Conservation (phyloP, 2,329 filamentous ascomycete species). For the Didymella lethalis region DNA sequence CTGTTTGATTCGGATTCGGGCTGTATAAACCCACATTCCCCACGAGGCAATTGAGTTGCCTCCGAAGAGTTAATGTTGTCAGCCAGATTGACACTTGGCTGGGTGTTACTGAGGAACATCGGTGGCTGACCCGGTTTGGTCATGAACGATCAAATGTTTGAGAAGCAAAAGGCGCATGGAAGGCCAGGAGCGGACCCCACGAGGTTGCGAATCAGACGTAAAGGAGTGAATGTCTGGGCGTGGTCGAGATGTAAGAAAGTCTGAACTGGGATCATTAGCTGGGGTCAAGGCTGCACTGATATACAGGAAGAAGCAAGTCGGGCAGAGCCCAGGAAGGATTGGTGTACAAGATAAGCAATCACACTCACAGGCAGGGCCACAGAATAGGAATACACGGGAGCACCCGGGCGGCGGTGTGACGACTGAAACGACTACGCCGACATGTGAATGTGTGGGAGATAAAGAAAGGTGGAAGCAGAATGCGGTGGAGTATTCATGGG, state of each 20-base stretch:
- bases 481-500: constrained; percentile 22
- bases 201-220: constrained; percentile 13
- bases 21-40: constrained; percentile 50
- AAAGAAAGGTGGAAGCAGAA: constrained; percentile 28
- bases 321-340: constrained; percentile 32
- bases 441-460: constrained; percentile 37
- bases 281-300: constrained; percentile 36
- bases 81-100: constrained; percentile 41
- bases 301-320: constrained; percentile 40
- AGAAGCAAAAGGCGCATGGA: constrained; percentile 45
- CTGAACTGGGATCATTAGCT: constrained; percentile 33
- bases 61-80: constrained; percentile 38
- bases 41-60: constrained; percentile 47
- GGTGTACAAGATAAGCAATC: constrained; percentile 47
- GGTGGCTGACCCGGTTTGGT: constrained; percentile 43
- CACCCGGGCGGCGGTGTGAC: constrained; percentile 41
- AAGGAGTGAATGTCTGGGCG: constrained; percentile 21
- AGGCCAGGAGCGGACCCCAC: constrained; percentile 28
- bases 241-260: constrained; percentile 22
- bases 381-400: constrained; percentile 40
- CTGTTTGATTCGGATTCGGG: constrained; percentile 35
- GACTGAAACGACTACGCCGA: constrained; percentile 31
- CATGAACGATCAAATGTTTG: constrained; percentile 34
- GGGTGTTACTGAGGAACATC: constrained; percentile 50
- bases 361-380: constrained; percentile 35